Percentiles rank a stretch among this genome's conserved stretches.
Conservation (phyloP, 1,139 yeast genomes). For the Yamadazyma membranifaciens region DNA sequence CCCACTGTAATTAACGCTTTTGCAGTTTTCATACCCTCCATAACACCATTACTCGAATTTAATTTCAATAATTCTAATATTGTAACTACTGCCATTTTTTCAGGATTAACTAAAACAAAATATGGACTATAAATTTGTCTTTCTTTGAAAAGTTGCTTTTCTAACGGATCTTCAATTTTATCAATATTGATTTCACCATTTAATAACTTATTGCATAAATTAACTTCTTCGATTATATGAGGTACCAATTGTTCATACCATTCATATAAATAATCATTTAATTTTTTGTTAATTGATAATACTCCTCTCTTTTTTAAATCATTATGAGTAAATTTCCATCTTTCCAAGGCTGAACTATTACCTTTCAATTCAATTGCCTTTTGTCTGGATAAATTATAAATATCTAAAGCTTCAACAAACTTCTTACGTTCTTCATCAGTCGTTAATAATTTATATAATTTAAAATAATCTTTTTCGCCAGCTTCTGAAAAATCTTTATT, state of each 20-base stretch:
- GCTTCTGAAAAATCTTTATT: constrained; percentile 32
- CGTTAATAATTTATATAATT: constrained; percentile 52
- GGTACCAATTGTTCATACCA: constrained; percentile 77
- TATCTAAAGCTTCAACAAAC: constrained; percentile 67
- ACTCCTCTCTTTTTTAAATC: constrained; percentile 66
- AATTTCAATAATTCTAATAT: constrained; percentile 77
- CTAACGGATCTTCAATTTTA: constrained; percentile 22
- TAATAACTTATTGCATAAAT: constrained; percentile 42
- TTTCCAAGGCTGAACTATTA: constrained; percentile 78
- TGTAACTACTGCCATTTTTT: constrained; percentile 79
- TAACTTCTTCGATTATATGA: constrained; percentile 62
- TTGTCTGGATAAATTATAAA: constrained; percentile 74
- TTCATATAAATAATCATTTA: constrained; percentile 74
- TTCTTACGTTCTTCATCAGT: constrained; percentile 50
- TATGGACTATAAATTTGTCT: constrained; percentile 79
- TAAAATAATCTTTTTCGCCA: constrained; percentile 57
- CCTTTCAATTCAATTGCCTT: constrained; percentile 73
- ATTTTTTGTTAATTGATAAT: constrained; percentile 51
- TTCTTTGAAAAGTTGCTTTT: constrained; percentile 40
- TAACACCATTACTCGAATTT: constrained; percentile 71
- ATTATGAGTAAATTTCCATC: constrained; percentile 85
- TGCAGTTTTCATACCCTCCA: constrained; percentile 86
- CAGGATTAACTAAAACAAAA: constrained; percentile 66
- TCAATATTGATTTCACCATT: constrained; percentile 18
- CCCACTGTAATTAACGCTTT: constrained; percentile 82